A percentile compares a stretch with the other conserved stretches of the same genome.
phyloP scores from a whole-genome alignment of 139 green algal genomes.

The Diplosphaera chodatii region DNA sequence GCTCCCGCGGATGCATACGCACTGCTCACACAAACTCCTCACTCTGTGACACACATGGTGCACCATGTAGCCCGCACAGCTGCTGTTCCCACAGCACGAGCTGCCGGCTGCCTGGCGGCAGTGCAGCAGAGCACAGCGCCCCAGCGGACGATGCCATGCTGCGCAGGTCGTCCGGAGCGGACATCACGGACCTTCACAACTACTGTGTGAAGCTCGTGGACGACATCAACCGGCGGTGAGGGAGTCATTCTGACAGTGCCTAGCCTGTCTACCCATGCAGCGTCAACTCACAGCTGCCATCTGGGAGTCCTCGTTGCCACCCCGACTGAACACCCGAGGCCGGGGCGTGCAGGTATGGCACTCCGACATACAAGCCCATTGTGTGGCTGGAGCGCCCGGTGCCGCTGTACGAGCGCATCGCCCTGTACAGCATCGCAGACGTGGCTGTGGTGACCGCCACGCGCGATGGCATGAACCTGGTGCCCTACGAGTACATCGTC shows the following conservation, averaged over 20 bases:
- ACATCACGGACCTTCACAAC: slow-evolving; percentile 75
- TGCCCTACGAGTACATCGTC: slow-evolving; percentile 98
- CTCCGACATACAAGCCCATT: slow-evolving; percentile 64
- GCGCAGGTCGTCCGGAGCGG: slow-evolving; percentile 54
- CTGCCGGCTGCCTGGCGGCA: too few species aligned
- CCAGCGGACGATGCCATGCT: slow-evolving; percentile 2
- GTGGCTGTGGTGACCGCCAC: slow-evolving; percentile 87
- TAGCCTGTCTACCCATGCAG: too few species aligned
- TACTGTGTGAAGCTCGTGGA: slow-evolving; percentile 57
- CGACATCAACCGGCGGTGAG: slow-evolving; percentile 59
- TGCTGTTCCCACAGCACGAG: too few species aligned
- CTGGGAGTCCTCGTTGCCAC: too few species aligned
- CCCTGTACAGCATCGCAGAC: slow-evolving; percentile 80
- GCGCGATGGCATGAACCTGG: slow-evolving; percentile 95
- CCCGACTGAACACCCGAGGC: too few species aligned
- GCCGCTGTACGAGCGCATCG: slow-evolving; percentile 90
- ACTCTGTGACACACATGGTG: too few species aligned
- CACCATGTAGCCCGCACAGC: too few species aligned
- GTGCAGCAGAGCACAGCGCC: too few species aligned
- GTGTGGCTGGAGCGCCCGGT: slow-evolving; percentile 83
- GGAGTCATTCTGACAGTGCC: too few species aligned
- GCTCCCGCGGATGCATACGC: too few species aligned
- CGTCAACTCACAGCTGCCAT: too few species aligned
- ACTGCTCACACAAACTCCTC: too few species aligned
- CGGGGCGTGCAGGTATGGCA: slow-evolving; percentile 18